Base-by-base conservation (phyloP, 139 green algal species). In the Chloropicon primus region DNA sequence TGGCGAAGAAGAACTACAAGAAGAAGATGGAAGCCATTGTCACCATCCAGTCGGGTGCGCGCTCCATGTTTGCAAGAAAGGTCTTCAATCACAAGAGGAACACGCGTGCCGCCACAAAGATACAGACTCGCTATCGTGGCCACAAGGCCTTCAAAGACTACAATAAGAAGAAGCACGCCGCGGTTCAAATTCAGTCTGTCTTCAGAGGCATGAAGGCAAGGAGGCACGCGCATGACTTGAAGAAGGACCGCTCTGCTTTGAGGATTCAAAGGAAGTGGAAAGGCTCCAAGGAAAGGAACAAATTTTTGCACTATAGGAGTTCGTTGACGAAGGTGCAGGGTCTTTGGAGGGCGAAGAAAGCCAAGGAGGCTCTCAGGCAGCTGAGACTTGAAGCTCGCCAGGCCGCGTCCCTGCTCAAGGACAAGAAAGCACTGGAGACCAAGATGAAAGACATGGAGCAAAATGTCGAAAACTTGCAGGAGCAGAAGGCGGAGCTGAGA, bases 371-470 rank as follows among this genome's bases (percentile, higher is more conserved):
- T 62, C 41, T 62, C 41, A 62, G 41, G 23, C 73, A 72, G 22
- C 77, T 90, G 76, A 83, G 83, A 23, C 74, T 79, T 25, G 83
- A 91, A 79, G 90, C 90, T 17, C 84, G 91, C 54, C 90, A 95
- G 81, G 80, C 86, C 21, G 86, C 79, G 75, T 93, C 93, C 83
- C 87, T 97, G 77, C 82, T 96, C 77, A 86, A 92, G 85, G 93
- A 97, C 88, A 97, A 97, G 88, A 86, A 91, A 71, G 86, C 80
- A 3, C 86, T 97, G 73, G 91, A 96, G 81, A n/a, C 21, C 2
- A 89, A 84, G 28, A 41, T 71, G 24, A 26, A 26, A 22, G 26
- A 77, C 80, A 75, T 93, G 80, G 78, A 89, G 71, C 79, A 74
- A 54, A 91, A 89, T 54, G 84, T 96, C 76, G 89, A 92, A 78